Percentiles rank a stretch among this genome's conserved stretches.
Evolutionary conservation across 805 yeast species (phyloP).

Genomic region (Metschnikowia lunata): DNA sequence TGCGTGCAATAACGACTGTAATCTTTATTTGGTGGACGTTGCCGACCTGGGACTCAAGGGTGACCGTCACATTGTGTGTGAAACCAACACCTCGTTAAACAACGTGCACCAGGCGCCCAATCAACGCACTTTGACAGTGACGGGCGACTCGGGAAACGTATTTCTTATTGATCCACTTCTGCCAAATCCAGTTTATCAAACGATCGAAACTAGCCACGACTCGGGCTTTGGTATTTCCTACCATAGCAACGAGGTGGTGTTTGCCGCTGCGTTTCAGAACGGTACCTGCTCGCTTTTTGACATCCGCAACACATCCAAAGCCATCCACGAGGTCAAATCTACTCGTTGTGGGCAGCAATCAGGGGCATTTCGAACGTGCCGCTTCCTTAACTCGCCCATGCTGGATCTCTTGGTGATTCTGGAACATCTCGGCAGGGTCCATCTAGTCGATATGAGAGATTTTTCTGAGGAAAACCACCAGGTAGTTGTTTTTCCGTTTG

Average conservation of each 20-base stretch:
- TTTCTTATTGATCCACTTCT: slow-evolving; percentile 49
- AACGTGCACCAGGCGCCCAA: slow-evolving; percentile 63
- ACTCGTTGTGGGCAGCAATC: slow-evolving; percentile 51
- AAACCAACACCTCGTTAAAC: slow-evolving; percentile 64
- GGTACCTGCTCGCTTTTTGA: slow-evolving; percentile 79
- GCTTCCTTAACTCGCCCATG: slow-evolving; percentile 51
- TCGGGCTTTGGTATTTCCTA: slow-evolving; percentile 81
- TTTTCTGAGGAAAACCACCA: slow-evolving; percentile 40
- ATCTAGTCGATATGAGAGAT: slow-evolving; percentile 74
- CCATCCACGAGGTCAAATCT: slow-evolving; percentile 53
- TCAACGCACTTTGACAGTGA: slow-evolving; percentile 37
- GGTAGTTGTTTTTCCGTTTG: slow-evolving; percentile 62
- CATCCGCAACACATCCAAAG: slow-evolving; percentile 51
- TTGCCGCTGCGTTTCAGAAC: slow-evolving; percentile 81
- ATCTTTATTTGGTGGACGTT: slow-evolving; percentile 62
- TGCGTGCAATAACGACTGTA: slow-evolving; percentile 80
- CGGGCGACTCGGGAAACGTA: slow-evolving; percentile 75
- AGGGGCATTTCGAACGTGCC: slow-evolving; percentile 66
- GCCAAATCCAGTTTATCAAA: slow-evolving; percentile 23
- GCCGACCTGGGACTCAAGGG: slow-evolving; percentile 41
- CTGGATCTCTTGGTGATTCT: slow-evolving; percentile 73
- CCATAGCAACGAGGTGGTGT: slow-evolving; percentile 67
- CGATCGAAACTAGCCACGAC: slow-evolving; percentile 59
- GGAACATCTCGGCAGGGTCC: slow-evolving; percentile 86
- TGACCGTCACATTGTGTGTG: slow-evolving; percentile 40